Evolutionary conservation across 2,329 filamentous ascomycete species (phyloP).

Genomic region (Microcyclosporella mali): DNA sequence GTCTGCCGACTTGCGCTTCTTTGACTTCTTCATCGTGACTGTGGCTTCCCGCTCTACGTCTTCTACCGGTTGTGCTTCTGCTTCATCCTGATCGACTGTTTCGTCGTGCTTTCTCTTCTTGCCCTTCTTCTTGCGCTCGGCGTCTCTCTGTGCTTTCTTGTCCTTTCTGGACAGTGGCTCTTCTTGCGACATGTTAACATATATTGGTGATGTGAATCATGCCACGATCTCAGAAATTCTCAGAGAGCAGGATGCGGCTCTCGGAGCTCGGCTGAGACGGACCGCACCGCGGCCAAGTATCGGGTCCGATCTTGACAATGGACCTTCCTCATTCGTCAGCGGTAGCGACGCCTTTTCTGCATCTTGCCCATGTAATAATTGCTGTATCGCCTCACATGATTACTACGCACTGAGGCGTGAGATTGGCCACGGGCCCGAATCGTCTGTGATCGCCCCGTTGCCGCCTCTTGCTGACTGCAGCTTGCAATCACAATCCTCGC

Average conservation of each 20-base stretch:
- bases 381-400: too few relatives aligned
- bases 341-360: too few relatives aligned
- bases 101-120: slow-evolving; percentile 31
- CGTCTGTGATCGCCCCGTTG: too few relatives aligned
- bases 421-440: too few relatives aligned
- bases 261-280: background rate
- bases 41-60: slow-evolving; percentile 19
- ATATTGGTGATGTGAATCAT: slow-evolving; percentile 83
- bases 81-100: slow-evolving; percentile 17
- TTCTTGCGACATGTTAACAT: slow-evolving; percentile 27
- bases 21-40: slow-evolving; percentile 16
- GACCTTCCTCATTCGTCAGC: background rate
- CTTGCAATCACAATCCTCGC: too few relatives aligned
- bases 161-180: slow-evolving; percentile 27
- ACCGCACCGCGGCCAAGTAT: too few relatives aligned
- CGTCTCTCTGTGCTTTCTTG: slow-evolving; percentile 32
- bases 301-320: background rate
- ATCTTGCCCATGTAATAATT: too few relatives aligned
- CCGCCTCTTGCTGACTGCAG: too few relatives aligned
- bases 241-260: background rate
- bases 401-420: too few relatives aligned
- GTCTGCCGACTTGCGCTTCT: slow-evolving; percentile 1
- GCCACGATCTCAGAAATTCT: slow-evolving; percentile 61
- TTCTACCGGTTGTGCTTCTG: too few relatives aligned
- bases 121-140: slow-evolving; percentile 29